Evolutionary conservation across 2,329 filamentous ascomycete species (phyloP).

Genomic region (Thyridium curvatum): DNA sequence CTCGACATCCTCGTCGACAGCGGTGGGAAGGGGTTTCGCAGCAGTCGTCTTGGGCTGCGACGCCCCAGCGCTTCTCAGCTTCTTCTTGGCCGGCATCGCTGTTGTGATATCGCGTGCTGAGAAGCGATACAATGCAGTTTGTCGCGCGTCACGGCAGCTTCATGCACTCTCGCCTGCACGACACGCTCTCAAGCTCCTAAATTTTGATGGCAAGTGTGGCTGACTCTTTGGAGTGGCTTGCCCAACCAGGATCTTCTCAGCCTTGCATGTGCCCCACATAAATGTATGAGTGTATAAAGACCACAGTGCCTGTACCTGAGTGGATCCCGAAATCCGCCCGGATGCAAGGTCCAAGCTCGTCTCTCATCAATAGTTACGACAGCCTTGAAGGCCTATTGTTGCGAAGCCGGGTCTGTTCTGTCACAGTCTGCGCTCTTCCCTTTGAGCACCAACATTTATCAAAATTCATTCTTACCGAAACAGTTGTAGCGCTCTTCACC

Average conservation of each 20-base stretch:
- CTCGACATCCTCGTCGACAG: conserved; percentile 63
- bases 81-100: conserved; percentile 53
- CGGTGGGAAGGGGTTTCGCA: conserved; percentile 34
- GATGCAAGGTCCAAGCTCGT: too few species aligned
- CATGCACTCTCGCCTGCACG: conserved; percentile 9
- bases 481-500: too few species aligned
- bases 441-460: too few species aligned
- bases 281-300: too few species aligned
- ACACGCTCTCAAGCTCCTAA: too few species aligned
- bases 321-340: too few species aligned
- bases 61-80: conserved; percentile 45
- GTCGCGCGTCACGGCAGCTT: conserved; percentile 12
- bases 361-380: not conserved
- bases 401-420: too few species aligned
- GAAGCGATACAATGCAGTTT: conserved; percentile 1
- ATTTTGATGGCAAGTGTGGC: not conserved
- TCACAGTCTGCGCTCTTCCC: too few species aligned
- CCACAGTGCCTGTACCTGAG: too few species aligned
- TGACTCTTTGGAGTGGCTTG: not conserved
- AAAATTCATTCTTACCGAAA: too few species aligned
- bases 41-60: conserved; percentile 31
- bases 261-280: conserved; percentile 1
- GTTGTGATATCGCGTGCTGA: conserved; percentile 11
- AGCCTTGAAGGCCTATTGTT: conserved; percentile 7
- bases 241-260: not conserved